Base-by-base conservation (phyloP, 768 basidiomycete species). In the Austroboletus eburneus region DNA sequence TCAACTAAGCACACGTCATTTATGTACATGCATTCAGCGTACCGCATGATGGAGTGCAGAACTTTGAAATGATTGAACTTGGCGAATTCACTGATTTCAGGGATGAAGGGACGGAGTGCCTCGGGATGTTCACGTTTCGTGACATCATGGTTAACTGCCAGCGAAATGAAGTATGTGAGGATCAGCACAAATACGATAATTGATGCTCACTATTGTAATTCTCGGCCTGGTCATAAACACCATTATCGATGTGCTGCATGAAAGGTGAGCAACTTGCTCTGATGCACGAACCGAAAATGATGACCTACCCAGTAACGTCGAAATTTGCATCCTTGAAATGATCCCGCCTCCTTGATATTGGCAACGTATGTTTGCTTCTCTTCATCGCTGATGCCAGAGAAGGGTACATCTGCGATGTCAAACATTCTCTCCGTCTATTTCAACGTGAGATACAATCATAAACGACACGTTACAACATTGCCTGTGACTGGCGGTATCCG, bases 141-240 rank as follows among this genome's bases (percentile, higher is more conserved):
- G 21, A 77, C 63, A 39, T 78, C 71, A 27, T 73, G 70, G 49
- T 81, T 73, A 45, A 81, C 81, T 83, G n/a, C n/a, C n/a, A n/a
- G n/a, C n/a, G n/a, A n/a, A n/a, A 37, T 1, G 9, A 14, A 21
- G 6, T 25, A 7, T 27, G 3, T 40, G 9, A 44, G 18, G 6
- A 18, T 27, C 12, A 12, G 27, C 5, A 27, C 27, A 27, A 12
- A n/a, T 12, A 5, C 5, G 27, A 27, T 27, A 5, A 12, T 6
- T 5, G 53, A n/a, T n/a, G n/a, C 75, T 46, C 48, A 85, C 83
- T 70, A 51, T 78, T 81, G 54, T 85, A 85, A 42, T 76, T 69
- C 56, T 85, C 83, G 16, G 83, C 54, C 52, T 83, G 80, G 55
- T 86, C 84, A 16, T 64, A 72, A 22, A 85, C 76, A 6, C 83